Conservation (phyloP, 2,329 filamentous ascomycete genomes). For the Thelonectria discophora region DNA sequence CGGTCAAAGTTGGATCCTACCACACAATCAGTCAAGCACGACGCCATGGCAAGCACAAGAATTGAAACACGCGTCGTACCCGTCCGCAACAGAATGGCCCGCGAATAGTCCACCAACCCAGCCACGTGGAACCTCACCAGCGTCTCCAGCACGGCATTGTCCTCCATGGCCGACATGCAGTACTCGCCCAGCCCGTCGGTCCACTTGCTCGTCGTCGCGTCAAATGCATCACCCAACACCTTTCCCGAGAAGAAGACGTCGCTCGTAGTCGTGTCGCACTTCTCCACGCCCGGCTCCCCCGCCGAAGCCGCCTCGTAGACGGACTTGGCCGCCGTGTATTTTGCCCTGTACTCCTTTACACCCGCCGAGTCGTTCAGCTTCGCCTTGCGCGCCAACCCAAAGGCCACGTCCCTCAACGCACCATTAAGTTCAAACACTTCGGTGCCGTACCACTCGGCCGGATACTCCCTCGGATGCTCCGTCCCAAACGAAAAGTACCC, state of each 20-base stretch:
- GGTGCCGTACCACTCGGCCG: constrained; percentile 23
- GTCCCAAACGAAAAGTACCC: constrained; percentile 30
- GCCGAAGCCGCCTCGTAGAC: constrained; percentile 16
- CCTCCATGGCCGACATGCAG: constrained; percentile 31
- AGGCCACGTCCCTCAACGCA: constrained; percentile 20
- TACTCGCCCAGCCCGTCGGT: constrained; percentile 26
- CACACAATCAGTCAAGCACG: neutral
- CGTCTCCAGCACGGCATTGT: constrained; percentile 24
- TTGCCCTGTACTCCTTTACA: constrained; percentile 18
- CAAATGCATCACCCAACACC: constrained; percentile 18
- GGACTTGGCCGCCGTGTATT: constrained; percentile 4
- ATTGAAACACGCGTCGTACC: neutral
- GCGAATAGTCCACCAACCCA: constrained; percentile 25
- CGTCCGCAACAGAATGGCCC: constrained; percentile 26
- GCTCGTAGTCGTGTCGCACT: constrained; percentile 22
- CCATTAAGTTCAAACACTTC: constrained; percentile 32
- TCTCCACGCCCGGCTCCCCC: constrained; percentile 14
- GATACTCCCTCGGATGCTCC: constrained; percentile 18
- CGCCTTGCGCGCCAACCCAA: constrained; percentile 16
- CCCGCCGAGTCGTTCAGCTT: constrained; percentile 16
- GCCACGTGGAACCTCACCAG: constrained; percentile 20
- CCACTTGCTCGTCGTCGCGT: constrained; percentile 15
- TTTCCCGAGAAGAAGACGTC: constrained; percentile 27
- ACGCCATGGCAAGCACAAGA: neutral
- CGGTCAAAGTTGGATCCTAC: constrained; percentile 31